Percentiles rank a stretch among this genome's conserved stretches.
Evolutionary conservation across 192 early-diverging fungal species (phyloP).

Genomic region (Backusella tarrabulga): DNA sequence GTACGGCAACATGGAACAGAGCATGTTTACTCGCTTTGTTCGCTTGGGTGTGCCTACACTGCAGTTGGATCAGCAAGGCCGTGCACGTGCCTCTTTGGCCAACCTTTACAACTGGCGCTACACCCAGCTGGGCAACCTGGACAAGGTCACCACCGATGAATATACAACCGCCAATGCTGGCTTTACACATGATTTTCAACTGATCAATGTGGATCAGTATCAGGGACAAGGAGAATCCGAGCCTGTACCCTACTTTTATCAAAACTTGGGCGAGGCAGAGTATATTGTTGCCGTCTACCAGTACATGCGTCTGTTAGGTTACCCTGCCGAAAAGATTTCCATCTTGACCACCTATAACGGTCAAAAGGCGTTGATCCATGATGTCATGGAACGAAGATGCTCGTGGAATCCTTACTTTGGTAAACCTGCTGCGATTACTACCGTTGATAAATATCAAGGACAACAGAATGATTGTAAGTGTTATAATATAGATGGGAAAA

Average conservation of each 20-base stretch:
- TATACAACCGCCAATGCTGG: slow-evolving; percentile 81
- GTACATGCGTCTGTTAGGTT: slow-evolving; percentile 95
- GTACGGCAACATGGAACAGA: slow-evolving; percentile 94
- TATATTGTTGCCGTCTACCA: slow-evolving; percentile 93
- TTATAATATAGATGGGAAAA: not conserved
- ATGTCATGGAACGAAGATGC: slow-evolving; percentile 86
- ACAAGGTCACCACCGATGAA: slow-evolving; percentile 44
- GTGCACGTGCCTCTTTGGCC: slow-evolving; percentile 78
- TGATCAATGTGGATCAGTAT: slow-evolving; percentile 82
- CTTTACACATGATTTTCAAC: slow-evolving; percentile 84
- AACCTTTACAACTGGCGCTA: slow-evolving; percentile 89
- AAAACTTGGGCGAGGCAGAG: slow-evolving; percentile 98
- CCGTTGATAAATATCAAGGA: slow-evolving; percentile 97
- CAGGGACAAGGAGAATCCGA: slow-evolving; percentile 79
- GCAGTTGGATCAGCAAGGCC: slow-evolving; percentile 86
- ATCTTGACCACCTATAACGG: slow-evolving; percentile 99
- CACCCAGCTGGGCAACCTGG: slow-evolving; percentile 67
- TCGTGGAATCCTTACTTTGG: slow-evolving; percentile 86
- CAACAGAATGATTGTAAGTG: slow-evolving; percentile 87
- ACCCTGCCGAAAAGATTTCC: slow-evolving; percentile 84
- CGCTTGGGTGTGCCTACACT: slow-evolving; percentile 91
- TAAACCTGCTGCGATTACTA: slow-evolving; percentile 74
- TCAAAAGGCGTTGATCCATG: slow-evolving; percentile 88
- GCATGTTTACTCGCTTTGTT: slow-evolving; percentile 88
- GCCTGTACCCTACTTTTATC: slow-evolving; percentile 85